Base-by-base conservation (phyloP, 768 basidiomycete genomes). In the Boletus vermiculosoides region DNA sequence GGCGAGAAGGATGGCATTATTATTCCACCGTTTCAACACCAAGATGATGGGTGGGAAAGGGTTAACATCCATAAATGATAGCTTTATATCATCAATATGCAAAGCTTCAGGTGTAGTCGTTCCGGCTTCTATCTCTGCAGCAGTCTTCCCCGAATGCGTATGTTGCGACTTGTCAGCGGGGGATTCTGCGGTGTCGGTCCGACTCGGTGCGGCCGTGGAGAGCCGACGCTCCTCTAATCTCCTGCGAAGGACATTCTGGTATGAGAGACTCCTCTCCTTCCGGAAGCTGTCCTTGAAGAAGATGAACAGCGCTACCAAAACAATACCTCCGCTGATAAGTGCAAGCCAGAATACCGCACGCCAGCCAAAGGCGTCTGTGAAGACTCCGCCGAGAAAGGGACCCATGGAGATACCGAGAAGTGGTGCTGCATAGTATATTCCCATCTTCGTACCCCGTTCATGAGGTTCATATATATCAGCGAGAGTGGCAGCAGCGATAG, bases 291-390 rank as follows among this genome's bases (percentile, higher is more conserved):
- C 92, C 57, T 82, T 82, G 76, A 94, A 90, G 67, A 86, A 76
- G 18, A 85, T 63, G 25, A 86, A 53, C 68, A 92, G 87, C 20
- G 76, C 70, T 33, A 85, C n/a, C 52, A 82, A 75, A 45, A 80
- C 81, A 15, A 77, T 33, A 2, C 83, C 83, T 10, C 81, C 81
- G 52, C 85, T 75, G 31, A 86, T 84, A 3, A 84, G 75, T 36
- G 91, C 77, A 69, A 93, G 92, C 83, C 89, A 95, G 72, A 95
- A 92, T 1, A 90, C 84, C 1, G 87, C 84, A 37, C 94, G 82
- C 94, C 94, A 97, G 52, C 76, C 80, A 69, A 86, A 84, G 0
- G 77, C 80, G 52, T 84, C 77, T 0, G 90, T 84, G 6, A 92
- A 71, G 2, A 74, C 78, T 0, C 91, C 89, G 2, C 90, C 89